Conservation (phyloP, 1,284 basidiomycete genomes). For the Sanghuangporus weigelae region DNA sequence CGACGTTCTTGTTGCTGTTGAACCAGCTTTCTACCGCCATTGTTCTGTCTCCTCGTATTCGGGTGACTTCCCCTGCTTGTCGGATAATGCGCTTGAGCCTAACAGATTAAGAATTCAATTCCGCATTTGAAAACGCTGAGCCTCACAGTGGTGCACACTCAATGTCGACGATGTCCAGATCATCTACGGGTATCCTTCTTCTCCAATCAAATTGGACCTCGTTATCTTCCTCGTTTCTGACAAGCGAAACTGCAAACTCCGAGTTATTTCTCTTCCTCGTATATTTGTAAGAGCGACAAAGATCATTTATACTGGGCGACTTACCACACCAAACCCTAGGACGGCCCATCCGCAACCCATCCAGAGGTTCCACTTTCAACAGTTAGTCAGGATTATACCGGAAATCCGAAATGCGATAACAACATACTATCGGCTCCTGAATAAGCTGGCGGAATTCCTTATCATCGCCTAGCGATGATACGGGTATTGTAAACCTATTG, state of each 20-base stretch:
- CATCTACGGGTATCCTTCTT: not conserved
- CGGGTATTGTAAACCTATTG: not conserved
- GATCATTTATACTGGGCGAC: not conserved
- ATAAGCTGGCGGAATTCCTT: not conserved
- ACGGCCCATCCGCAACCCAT: constrained; percentile 8
- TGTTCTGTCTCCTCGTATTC: not conserved
- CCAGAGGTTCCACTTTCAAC: constrained; percentile 10
- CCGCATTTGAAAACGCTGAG: not conserved
- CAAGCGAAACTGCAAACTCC: not conserved
- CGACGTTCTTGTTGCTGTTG: constrained; percentile 35
- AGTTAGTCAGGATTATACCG: no score
- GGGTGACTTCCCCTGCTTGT: not conserved
- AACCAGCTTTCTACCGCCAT: constrained; percentile 41
- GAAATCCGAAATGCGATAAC: not conserved
- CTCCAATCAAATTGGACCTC: not conserved
- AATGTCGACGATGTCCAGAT: not conserved
- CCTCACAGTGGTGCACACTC: not conserved
- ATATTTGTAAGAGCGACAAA: not conserved
- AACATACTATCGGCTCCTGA: not conserved
- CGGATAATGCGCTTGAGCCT: constrained; percentile 5
- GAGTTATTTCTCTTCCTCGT: not conserved
- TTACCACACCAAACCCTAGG: not conserved
- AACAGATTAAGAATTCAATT: not conserved
- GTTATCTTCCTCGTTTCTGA: not conserved
- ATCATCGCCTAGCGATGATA: constrained; percentile 1